Percentiles rank a stretch among this genome's conserved stretches.
Conservation (phyloP, 441 rosid species). For the Syzygium syzygioides region DNA sequence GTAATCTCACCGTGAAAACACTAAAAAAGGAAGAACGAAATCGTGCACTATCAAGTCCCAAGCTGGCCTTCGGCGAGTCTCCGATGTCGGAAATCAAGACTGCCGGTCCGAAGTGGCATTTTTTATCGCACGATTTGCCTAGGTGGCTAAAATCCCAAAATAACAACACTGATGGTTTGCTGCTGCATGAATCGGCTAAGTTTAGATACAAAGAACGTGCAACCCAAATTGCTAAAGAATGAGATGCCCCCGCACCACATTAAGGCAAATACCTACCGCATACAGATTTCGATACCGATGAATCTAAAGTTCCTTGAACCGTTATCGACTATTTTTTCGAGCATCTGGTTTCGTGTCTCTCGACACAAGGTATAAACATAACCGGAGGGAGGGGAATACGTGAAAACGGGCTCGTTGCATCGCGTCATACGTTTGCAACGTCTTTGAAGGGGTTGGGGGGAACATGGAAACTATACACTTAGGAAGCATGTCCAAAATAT, state of each 20-base stretch:
- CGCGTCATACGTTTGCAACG: not conserved
- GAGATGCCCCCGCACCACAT: not conserved
- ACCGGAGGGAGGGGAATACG: not conserved
- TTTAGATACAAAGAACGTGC: not conserved
- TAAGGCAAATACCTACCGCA: not conserved
- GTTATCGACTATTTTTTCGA: not conserved
- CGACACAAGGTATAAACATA: not conserved
- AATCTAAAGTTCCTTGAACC: not conserved
- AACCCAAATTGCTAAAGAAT: not conserved
- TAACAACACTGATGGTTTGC: not conserved
- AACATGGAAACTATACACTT: not conserved
- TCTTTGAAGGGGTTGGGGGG: not conserved
- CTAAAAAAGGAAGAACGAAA: too few relatives aligned
- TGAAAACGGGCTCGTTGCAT: not conserved
- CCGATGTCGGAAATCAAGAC: not conserved
- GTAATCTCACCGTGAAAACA: not conserved
- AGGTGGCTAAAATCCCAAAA: not conserved
- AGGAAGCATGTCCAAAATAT: not conserved
- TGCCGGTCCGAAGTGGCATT: too few relatives aligned
- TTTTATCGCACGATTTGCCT: not conserved
- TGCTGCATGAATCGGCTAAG: fast-evolving
- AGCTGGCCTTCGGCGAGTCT: too few relatives aligned
- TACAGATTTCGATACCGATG: not conserved
- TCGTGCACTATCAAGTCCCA: not conserved
- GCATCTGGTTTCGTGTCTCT: not conserved